Evolutionary conservation across 2,329 filamentous ascomycete species (phyloP).

Genomic region (Penicillium sp.): DNA sequence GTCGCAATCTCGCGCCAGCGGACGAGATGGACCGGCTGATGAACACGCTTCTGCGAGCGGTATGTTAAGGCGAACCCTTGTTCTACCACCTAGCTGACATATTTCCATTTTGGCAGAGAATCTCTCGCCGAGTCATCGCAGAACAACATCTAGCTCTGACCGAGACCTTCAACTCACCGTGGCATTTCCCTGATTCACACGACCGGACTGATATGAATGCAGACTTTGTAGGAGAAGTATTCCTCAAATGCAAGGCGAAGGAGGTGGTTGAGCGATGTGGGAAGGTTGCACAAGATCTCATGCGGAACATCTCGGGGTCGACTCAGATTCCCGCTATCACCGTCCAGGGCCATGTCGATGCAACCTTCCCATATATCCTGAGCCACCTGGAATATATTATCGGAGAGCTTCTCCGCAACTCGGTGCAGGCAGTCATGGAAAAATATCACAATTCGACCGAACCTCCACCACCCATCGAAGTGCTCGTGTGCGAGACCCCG

Average conservation of each 20-base stretch:
- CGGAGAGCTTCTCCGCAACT: constrained; percentile 90
- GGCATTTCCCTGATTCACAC: constrained; percentile 80
- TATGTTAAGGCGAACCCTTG: constrained; percentile 45
- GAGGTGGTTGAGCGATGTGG: constrained; percentile 86
- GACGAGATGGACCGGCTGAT: constrained; percentile 89
- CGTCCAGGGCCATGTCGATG: constrained; percentile 79
- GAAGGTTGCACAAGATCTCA: constrained; percentile 70
- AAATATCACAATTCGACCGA: constrained; percentile 53
- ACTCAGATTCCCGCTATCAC: constrained; percentile 75
- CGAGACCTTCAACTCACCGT: constrained; percentile 86
- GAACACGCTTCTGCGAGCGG: constrained; percentile 87
- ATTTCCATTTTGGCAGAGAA: constrained; percentile 58
- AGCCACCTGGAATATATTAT: constrained; percentile 97
- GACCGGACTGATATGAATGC: constrained; percentile 61
- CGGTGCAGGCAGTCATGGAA: constrained; percentile 88
- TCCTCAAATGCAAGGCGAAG: constrained; percentile 85
- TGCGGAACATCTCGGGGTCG: constrained; percentile 70
- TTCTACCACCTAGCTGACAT: constrained; percentile 8
- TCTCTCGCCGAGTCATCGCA: constrained; percentile 92
- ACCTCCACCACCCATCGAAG: constrained; percentile 78
- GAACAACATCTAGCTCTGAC: constrained; percentile 95
- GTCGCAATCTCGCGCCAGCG: constrained; percentile 74
- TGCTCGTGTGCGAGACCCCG: constrained; percentile 88
- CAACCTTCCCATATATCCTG: constrained; percentile 93
- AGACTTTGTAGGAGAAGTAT: constrained; percentile 93